Conservation (phyloP, 352 stramenopile genomes). For the Phytopythium kandeliae region DNA sequence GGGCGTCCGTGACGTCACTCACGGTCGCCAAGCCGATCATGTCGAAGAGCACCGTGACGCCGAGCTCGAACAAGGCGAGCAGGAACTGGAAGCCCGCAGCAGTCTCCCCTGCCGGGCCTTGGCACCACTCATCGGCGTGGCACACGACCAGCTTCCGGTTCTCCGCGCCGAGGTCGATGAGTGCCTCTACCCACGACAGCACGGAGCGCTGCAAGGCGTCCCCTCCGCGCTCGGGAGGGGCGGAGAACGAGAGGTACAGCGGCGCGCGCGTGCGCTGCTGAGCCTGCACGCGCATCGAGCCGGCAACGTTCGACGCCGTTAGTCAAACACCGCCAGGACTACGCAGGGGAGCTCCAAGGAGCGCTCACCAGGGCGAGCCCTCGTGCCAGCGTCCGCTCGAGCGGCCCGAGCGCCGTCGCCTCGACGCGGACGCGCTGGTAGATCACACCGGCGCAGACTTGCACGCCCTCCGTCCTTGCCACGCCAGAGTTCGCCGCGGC, state of each 20-base stretch:
- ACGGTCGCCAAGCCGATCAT: constrained; percentile 59
- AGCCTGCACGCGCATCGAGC: constrained; percentile 17
- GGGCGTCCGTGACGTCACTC: constrained; percentile 41
- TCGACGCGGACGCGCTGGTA: constrained; percentile 58
- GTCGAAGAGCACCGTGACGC: constrained; percentile 54
- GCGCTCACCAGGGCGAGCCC: constrained; percentile 36
- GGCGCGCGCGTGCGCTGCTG: constrained; percentile 47
- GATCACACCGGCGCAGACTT: constrained; percentile 40
- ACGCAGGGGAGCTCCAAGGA: too few relatives aligned
- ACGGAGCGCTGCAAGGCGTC: constrained; percentile 12
- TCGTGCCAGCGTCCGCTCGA: constrained; percentile 23
- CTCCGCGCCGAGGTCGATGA: constrained; percentile 30
- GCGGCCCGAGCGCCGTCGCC: constrained; percentile 7
- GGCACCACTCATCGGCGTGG: constrained; percentile 64
- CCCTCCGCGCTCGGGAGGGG: neutral
- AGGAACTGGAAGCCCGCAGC: constrained; percentile 25
- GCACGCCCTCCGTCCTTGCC: neutral
- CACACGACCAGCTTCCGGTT: constrained; percentile 56
- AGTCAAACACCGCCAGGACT: neutral
- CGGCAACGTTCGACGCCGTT: neutral
- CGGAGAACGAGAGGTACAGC: constrained; percentile 66
- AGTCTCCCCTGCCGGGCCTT: constrained; percentile 10
- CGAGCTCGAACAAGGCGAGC: constrained; percentile 23
- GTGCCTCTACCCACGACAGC: constrained; percentile 25
- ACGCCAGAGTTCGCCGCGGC: neutral